Evolutionary conservation across 2,329 filamentous ascomycete genomes (phyloP).

Genomic region (Colletotrichum tropicicola): DNA sequence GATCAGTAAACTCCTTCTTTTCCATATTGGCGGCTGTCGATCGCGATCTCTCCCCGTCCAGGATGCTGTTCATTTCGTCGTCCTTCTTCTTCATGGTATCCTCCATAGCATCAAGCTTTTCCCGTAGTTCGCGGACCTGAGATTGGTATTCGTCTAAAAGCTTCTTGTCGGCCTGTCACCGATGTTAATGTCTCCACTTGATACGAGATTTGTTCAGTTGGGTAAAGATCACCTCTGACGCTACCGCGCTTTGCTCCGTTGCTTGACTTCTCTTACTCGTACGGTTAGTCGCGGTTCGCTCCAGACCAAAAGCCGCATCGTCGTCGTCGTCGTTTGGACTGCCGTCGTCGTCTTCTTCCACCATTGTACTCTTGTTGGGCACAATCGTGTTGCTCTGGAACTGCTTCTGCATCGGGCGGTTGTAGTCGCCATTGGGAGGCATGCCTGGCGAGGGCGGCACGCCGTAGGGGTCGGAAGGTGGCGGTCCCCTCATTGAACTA

Average conservation of each 20-base stretch:
- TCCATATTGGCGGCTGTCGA: constrained; percentile 64
- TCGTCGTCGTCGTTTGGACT: constrained; percentile 66
- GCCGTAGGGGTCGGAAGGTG: constrained; percentile 52
- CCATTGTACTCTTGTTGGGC: constrained; percentile 96
- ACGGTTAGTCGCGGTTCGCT: constrained; percentile 42
- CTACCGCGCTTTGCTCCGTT: constrained; percentile 41
- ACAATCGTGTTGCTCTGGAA: constrained; percentile 97
- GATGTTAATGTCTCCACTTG: constrained; percentile 25
- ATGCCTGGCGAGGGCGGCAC: constrained; percentile 69
- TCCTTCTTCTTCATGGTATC: constrained; percentile 75
- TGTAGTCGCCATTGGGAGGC: constrained; percentile 68
- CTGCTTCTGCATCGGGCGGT: constrained; percentile 84
- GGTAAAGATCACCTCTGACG: constrained; percentile 47
- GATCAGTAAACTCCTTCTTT: constrained; percentile 75
- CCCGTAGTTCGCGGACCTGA: constrained; percentile 78
- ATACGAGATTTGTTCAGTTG: constrained; percentile 19
- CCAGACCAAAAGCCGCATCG: constrained; percentile 71
- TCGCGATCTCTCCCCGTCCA: constrained; percentile 66
- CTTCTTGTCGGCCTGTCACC: constrained; percentile 70
- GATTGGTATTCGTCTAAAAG: constrained; percentile 81
- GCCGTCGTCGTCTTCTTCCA: constrained; percentile 90
- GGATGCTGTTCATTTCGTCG: constrained; percentile 69
- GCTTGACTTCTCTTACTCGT: constrained; percentile 37
- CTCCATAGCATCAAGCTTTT: constrained; percentile 78
- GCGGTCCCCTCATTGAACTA: constrained; percentile 63